Percentiles rank a stretch among this genome's conserved stretches.
Conservation (phyloP, 2,329 filamentous ascomycete species). For the Epichloe sp. region DNA sequence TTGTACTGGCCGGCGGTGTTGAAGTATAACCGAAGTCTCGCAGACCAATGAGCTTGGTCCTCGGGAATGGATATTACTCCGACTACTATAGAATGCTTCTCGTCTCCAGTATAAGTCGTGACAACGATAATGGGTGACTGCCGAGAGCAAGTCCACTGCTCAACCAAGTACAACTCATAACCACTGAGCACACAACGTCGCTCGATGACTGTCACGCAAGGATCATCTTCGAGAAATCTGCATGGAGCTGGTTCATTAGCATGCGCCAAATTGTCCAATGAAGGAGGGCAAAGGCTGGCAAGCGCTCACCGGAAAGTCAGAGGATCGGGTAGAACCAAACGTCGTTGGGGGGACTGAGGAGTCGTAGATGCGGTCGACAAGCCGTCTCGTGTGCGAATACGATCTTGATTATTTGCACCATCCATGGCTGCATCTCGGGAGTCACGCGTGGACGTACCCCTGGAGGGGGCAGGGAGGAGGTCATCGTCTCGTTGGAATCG, state of each 20-base stretch:
- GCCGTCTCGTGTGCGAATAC: conserved; percentile 6
- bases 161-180: conserved; percentile 88
- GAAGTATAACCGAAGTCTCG: conserved; percentile 70
- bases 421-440: conserved; percentile 2
- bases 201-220: conserved; percentile 60
- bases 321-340: conserved; percentile 45
- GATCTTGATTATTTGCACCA: neutral
- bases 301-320: conserved; percentile 38
- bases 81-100: conserved; percentile 62
- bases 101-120: conserved; percentile 82
- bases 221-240: conserved; percentile 76
- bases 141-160: conserved; percentile 94
- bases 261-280: neutral
- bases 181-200: conserved; percentile 58
- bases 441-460: neutral
- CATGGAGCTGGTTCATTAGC: conserved; percentile 2
- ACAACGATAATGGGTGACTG: conserved; percentile 84
- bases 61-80: conserved; percentile 71
- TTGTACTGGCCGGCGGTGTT: conserved; percentile 75
- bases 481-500: conserved; percentile 6
- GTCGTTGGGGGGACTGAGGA: conserved; percentile 24
- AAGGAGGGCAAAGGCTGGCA: neutral
- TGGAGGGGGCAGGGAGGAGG: neutral
- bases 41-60: conserved; percentile 69
- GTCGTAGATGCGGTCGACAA: conserved; percentile 6